Evolutionary conservation across 73 alveolate species (phyloP).

Genomic region (Paramecium primaurelia): DNA sequence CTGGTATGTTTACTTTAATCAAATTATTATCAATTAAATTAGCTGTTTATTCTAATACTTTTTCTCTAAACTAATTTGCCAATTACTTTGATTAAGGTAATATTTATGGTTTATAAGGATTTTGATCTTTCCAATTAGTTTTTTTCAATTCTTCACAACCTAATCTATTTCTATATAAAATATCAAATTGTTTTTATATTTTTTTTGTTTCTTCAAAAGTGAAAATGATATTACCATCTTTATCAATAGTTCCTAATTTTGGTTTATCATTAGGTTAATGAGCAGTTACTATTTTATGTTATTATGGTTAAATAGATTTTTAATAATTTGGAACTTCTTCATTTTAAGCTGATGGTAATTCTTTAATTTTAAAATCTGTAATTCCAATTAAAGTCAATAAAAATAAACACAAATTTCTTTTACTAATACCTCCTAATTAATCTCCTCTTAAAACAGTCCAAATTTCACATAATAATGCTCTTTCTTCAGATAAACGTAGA

Average conservation of each 20-base stretch:
- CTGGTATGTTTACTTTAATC: conserved; percentile 48
- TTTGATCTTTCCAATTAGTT: conserved; percentile 51
- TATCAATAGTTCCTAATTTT: conserved; percentile 44
- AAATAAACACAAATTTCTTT: conserved; percentile 53
- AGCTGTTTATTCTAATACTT: conserved; percentile 52
- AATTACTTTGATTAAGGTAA: conserved; percentile 31
- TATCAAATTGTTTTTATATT: conserved; percentile 51
- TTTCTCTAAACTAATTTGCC: conserved; percentile 56
- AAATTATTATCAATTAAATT: conserved; percentile 42
- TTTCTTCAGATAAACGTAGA: conserved; percentile 25
- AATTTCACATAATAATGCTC: conserved; percentile 57
- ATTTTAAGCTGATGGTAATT: conserved; percentile 28
- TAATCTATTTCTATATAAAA: conserved; percentile 53
- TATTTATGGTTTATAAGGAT: conserved; percentile 52
- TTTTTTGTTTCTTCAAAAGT: conserved; percentile 44
- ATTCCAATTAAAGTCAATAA: conserved; percentile 50
- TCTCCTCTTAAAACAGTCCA: conserved; percentile 62
- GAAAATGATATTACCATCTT: conserved; percentile 54
- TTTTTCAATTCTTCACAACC: conserved; percentile 53
- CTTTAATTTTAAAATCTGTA: conserved; percentile 50
- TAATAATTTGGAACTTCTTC: neutral
- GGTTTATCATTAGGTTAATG: conserved; percentile 47
- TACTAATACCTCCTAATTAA: conserved; percentile 58
- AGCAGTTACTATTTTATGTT: conserved; percentile 36
- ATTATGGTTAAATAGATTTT: neutral